Conservation (phyloP, 2,329 filamentous ascomycete species). For the Aspergillus pseudoterreus region DNA sequence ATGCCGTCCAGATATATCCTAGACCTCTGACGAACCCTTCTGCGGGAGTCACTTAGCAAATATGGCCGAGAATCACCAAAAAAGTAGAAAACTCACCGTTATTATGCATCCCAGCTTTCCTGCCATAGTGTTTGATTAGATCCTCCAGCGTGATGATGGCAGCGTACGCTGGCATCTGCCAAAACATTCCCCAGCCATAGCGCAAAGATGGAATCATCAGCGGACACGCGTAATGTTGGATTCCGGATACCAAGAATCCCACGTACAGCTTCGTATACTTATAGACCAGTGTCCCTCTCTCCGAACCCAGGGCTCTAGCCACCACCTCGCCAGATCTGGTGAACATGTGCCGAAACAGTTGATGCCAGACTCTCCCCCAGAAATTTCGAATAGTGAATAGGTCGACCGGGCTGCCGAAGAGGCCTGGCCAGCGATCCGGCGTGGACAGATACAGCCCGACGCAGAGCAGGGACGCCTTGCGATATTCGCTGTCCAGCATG, state of each 20-base stretch:
- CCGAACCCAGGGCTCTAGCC: neutral
- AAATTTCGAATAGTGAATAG: constrained; percentile 1
- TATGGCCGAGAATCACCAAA: neutral
- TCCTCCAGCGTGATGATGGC: constrained; percentile 1
- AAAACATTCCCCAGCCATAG: constrained; percentile 3
- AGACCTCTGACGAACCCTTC: neutral
- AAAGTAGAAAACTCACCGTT: neutral
- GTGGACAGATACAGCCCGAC: constrained; percentile 1
- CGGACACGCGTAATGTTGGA: constrained; percentile 1
- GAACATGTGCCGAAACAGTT: constrained; percentile 1
- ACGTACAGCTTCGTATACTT: constrained; percentile 2
- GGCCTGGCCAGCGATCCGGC: constrained; percentile 1
- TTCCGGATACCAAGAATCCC: neutral
- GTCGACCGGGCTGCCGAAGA: neutral
- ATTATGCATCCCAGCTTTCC: constrained; percentile 1
- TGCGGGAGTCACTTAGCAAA: neutral
- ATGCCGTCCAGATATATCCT: constrained; percentile 1
- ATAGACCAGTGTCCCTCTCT: neutral
- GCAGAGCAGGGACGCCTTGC: constrained; percentile 2
- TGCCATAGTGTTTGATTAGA: constrained; percentile 2
- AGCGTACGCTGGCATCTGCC: constrained; percentile 1
- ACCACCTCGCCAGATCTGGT: neutral
- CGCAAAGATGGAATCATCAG: neutral
- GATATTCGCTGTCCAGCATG: constrained; percentile 1
- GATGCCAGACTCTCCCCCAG: constrained; percentile 3